phyloP scores from a whole-genome alignment of 257 asterid species.

The Solanum habrochaites region DNA sequence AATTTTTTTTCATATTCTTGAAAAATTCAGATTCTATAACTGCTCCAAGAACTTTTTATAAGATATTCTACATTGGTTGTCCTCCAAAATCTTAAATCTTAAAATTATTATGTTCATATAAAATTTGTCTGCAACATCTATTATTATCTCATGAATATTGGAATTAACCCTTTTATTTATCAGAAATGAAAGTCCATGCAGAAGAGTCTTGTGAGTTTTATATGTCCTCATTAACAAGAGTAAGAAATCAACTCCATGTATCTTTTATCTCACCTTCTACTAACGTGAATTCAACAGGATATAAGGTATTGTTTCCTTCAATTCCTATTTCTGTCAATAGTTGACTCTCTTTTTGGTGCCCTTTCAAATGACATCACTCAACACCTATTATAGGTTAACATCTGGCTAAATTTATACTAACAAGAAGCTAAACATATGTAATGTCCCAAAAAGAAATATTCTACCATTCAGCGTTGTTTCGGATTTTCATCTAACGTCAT shows the following conservation, averaged over 20 bases:
- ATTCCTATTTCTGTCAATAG: too few species aligned
- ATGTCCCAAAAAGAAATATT: background rate
- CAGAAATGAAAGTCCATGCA: background rate
- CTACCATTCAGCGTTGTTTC: background rate
- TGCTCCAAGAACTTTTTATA: background rate
- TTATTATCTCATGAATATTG: background rate
- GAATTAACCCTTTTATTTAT: background rate
- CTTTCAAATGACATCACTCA: background rate
- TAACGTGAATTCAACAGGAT: background rate
- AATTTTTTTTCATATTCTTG: too few species aligned
- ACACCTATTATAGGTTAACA: background rate
- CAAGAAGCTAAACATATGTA: background rate
- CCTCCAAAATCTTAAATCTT: too few species aligned
- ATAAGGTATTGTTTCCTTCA: background rate
- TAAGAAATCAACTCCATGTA: background rate
- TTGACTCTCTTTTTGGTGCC: background rate
- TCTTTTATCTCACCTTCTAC: background rate
- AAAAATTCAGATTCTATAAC: background rate
- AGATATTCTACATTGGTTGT: background rate
- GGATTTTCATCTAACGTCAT: background rate
- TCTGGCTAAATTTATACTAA: too few species aligned
- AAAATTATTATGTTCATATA: background rate
- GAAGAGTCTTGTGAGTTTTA: background rate
- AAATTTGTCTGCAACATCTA: background rate
- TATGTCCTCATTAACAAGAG: background rate